These are phyloP conservation scores for Aspergillus taichungensis DNA, from an alignment of 495 filamentous ascomycete species.

Conservation along the genomic window DNA sequence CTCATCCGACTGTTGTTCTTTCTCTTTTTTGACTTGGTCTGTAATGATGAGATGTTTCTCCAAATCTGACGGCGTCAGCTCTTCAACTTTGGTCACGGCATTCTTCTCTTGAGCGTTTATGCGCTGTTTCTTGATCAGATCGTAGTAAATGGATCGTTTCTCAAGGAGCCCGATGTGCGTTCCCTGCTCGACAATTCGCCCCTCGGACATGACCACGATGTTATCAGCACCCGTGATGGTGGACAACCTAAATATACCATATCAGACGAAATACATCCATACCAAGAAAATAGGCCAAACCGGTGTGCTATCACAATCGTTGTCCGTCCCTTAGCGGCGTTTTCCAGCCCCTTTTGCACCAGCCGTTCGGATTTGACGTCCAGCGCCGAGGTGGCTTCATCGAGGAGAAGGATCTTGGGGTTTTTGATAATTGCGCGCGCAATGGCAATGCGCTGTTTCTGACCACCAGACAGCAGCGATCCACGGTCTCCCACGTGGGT, in stretches of 20 bases:
- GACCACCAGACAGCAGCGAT: conserved; percentile 80
- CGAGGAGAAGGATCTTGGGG: conserved; percentile 85
- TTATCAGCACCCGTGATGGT: conserved; percentile 89
- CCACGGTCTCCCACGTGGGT: conserved; percentile 91
- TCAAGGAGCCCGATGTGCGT: conserved; percentile 60
- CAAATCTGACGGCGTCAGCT: too few relatives aligned
- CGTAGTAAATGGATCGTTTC: conserved; percentile 53
- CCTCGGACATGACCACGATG: conserved; percentile 81
- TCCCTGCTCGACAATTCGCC: conserved; percentile 75
- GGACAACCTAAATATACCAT: conserved; percentile 38
- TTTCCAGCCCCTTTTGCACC: conserved; percentile 86
- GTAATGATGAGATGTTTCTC: too few relatives aligned
- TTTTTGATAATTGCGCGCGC: conserved; percentile 83
- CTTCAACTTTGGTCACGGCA: too few relatives aligned
- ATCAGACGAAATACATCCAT: too few relatives aligned
- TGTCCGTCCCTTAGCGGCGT: conserved; percentile 72
- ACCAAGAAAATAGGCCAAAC: too few relatives aligned
- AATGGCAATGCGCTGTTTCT: conserved; percentile 84
- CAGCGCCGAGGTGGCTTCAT: conserved; percentile 84
- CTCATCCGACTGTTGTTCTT: too few relatives aligned
- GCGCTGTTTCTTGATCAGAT: conserved; percentile 66
- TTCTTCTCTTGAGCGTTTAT: conserved; percentile 33
- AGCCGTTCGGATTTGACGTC: conserved; percentile 89
- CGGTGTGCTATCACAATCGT: conserved; percentile 92
- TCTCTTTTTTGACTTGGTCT: too few relatives aligned